phyloP scores from a whole-genome alignment of 2,329 filamentous ascomycete species.

The Pezizomycotina sp. region DNA sequence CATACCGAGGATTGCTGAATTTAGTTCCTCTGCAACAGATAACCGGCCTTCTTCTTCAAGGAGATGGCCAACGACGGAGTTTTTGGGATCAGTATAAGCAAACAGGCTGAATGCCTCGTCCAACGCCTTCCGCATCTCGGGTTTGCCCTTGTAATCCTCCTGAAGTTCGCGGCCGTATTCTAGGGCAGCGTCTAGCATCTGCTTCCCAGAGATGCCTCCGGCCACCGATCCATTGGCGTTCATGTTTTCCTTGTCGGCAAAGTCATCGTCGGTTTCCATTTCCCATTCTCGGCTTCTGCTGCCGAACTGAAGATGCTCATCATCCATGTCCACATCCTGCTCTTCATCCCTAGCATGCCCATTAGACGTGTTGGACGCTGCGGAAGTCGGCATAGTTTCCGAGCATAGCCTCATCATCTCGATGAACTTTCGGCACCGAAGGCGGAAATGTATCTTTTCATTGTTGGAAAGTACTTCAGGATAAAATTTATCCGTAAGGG shows the following conservation, averaged over 20 bases:
- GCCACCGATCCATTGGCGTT: background rate
- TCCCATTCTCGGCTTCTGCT: constrained; percentile 15
- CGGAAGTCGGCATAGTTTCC: constrained; percentile 29
- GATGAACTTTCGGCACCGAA: constrained; percentile 82
- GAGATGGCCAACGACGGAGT: constrained; percentile 60
- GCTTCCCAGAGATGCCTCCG: constrained; percentile 22
- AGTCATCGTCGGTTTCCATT: constrained; percentile 21
- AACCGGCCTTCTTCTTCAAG: constrained; percentile 59
- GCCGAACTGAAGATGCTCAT: constrained; percentile 25
- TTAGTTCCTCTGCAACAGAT: constrained; percentile 78
- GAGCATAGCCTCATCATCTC: constrained; percentile 67
- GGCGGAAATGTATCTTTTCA: constrained; percentile 68
- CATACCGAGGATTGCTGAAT: constrained; percentile 78
- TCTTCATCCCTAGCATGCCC: constrained; percentile 12
- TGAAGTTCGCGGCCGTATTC: constrained; percentile 64
- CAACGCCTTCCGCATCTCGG: constrained; percentile 55
- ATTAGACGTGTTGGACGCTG: constrained; percentile 27
- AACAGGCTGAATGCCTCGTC: constrained; percentile 76
- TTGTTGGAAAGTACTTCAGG: constrained; percentile 64
- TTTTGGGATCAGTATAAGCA: constrained; percentile 66
- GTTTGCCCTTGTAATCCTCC: constrained; percentile 50
- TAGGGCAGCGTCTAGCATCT: constrained; percentile 53
- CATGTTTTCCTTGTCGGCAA: constrained; percentile 12
- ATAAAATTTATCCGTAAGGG: constrained; percentile 62
- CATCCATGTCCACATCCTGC: constrained; percentile 42